Percentiles rank a stretch among this genome's conserved stretches.
phyloP scores from a whole-genome alignment of 129 eudicot species.

The Sambucus nigra region DNA sequence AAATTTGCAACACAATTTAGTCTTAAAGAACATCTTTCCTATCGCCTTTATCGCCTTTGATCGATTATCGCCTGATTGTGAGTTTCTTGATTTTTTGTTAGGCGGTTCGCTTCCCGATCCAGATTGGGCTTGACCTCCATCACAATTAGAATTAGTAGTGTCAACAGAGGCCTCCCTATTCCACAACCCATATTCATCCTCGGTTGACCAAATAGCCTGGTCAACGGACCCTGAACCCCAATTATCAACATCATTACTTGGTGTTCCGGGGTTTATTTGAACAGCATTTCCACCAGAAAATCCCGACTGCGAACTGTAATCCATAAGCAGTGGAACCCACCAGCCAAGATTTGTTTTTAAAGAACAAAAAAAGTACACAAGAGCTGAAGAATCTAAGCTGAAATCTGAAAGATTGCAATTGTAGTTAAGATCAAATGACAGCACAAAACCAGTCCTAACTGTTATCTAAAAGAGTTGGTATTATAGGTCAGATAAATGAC shows the following conservation, averaged over 20 bases:
- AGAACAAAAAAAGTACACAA: neutral
- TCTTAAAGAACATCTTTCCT: constrained; percentile 85
- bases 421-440: neutral
- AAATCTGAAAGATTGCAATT: constrained; percentile 4
- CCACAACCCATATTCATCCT: constrained; percentile 72
- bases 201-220: constrained; percentile 79
- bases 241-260: constrained; percentile 41
- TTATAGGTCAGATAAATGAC: neutral
- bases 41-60: constrained; percentile 75
- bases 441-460: constrained; percentile 2
- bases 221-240: constrained; percentile 41
- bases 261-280: constrained; percentile 42
- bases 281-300: constrained; percentile 46
- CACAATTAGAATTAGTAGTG: constrained; percentile 42
- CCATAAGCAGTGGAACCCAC: constrained; percentile 21
- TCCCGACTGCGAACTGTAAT: constrained; percentile 35
- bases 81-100: constrained; percentile 49
- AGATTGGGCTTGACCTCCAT: constrained; percentile 30
- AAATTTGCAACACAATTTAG: constrained; percentile 81
- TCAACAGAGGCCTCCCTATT: constrained; percentile 44
- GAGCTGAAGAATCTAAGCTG: constrained; percentile 7
- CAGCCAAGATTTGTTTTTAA: constrained; percentile 14
- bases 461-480: neutral
- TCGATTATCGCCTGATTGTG: constrained; percentile 45
- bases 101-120: constrained; percentile 56